Evolutionary conservation across 768 basidiomycete genomes (phyloP).

Genomic region (Rhizopogon vinicolor): DNA sequence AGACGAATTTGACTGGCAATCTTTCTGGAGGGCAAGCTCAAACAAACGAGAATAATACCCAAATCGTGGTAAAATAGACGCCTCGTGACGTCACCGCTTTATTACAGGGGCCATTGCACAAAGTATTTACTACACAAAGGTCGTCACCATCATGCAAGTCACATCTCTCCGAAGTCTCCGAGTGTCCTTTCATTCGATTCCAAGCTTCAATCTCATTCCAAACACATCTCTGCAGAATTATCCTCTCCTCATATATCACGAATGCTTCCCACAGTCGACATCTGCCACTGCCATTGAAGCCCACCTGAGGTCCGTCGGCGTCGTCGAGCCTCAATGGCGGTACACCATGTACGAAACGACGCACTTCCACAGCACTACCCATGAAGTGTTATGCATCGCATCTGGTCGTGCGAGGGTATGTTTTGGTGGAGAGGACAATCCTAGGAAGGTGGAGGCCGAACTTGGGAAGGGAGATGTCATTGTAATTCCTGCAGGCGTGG

Average conservation of each 20-base stretch:
- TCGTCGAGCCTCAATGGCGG: constrained; percentile 35
- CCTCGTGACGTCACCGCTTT: background rate
- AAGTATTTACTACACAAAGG: too few relatives aligned
- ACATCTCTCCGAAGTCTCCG: constrained; percentile 20
- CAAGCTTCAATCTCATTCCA: constrained; percentile 27
- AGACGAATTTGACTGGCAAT: background rate
- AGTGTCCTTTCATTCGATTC: constrained; percentile 27
- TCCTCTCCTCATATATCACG: constrained; percentile 36
- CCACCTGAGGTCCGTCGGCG: constrained; percentile 28
- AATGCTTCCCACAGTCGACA: constrained; percentile 20
- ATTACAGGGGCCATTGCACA: background rate
- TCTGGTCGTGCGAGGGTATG: constrained; percentile 30
- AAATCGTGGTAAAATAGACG: background rate
- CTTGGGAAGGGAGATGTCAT: constrained; percentile 35
- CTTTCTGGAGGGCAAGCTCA: too few relatives aligned
- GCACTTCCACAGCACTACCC: constrained; percentile 40
- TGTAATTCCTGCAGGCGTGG: constrained; percentile 37
- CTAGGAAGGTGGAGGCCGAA: constrained; percentile 24
- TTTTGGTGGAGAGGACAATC: constrained; percentile 36
- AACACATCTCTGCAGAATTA: constrained; percentile 31
- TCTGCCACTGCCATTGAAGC: constrained; percentile 25
- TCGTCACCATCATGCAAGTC: background rate
- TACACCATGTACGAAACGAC: constrained; percentile 37
- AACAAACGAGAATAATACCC: too few relatives aligned
- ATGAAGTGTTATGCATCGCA: constrained; percentile 35